These are phyloP conservation scores for Arthrinium puccinioides DNA, from an alignment of 2,329 filamentous ascomycete species.

Conservation along the genomic window DNA sequence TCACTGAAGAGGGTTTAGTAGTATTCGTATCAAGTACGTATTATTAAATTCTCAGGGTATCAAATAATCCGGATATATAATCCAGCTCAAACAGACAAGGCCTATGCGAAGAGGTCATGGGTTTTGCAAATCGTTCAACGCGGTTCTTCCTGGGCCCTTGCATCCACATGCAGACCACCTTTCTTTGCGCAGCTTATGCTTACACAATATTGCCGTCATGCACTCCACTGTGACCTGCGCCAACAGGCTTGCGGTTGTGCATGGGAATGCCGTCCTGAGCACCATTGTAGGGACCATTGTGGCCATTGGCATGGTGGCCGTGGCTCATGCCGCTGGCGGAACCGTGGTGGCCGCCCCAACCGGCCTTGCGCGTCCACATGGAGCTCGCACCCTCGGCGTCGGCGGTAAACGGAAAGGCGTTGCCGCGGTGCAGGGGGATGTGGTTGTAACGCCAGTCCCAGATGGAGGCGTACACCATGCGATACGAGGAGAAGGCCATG, in stretches of 20 bases:
- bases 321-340: not conserved
- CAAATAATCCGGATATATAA: too few species aligned
- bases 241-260: conserved; percentile 14
- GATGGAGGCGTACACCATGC: conserved; percentile 60
- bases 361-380: conserved; percentile 51
- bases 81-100: too few species aligned
- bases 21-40: too few species aligned
- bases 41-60: too few species aligned
- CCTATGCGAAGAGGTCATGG: too few species aligned
- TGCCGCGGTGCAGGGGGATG: conserved; percentile 53
- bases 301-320: conserved; percentile 4
- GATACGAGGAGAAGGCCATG: conserved; percentile 58
- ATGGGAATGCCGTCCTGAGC: conserved; percentile 5
- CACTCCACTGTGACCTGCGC: too few species aligned
- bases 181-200: too few species aligned
- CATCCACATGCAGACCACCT: too few species aligned
- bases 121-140: too few species aligned
- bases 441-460: conserved; percentile 64
- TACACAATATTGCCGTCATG: too few species aligned
- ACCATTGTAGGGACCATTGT: conserved; percentile 5
- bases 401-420: conserved; percentile 44
- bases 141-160: too few species aligned
- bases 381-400: conserved; percentile 43
- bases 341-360: conserved; percentile 38
- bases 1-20: too few species aligned